These are phyloP conservation scores for Lepraria neglecta DNA, from an alignment of 495 filamentous ascomycete species.

Conservation along the genomic window DNA sequence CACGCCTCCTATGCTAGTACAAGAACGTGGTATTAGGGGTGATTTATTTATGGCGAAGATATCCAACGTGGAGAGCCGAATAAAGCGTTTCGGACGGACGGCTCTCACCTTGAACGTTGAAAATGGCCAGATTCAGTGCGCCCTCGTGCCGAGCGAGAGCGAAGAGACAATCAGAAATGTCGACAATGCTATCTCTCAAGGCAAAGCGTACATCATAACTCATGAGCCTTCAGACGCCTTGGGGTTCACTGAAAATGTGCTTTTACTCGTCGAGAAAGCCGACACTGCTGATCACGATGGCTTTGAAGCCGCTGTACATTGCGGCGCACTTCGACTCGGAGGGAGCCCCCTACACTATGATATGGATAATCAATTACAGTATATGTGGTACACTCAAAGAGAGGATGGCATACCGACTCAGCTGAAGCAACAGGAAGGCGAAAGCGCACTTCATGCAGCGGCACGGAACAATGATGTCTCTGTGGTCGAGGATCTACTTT, in stretches of 20 bases:
- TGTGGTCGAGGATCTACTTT: not conserved
- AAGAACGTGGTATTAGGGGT: conserved; percentile 16
- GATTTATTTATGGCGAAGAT: conserved; percentile 12
- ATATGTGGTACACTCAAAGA: conserved; percentile 4
- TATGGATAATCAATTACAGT: conserved; percentile 1
- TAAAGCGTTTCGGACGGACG: conserved; percentile 1
- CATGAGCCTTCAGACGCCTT: not conserved
- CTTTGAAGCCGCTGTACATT: conserved; percentile 16
- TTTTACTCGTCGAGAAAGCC: conserved; percentile 14
- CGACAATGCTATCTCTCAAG: conserved; percentile 7
- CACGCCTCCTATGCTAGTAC: conserved; percentile 6
- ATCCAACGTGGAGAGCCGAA: not conserved
- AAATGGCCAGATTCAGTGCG: conserved; percentile 3
- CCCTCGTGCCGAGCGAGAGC: conserved; percentile 1
- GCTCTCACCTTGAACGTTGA: not conserved
- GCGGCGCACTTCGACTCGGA: not conserved
- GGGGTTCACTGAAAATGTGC: not conserved
- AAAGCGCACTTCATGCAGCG: conserved; percentile 10
- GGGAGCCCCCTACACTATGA: conserved; percentile 7
- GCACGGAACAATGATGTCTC: conserved; percentile 1
- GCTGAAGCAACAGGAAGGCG: conserved; percentile 5
- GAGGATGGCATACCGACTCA: conserved; percentile 1
- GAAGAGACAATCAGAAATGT: conserved; percentile 9
- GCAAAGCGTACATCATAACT: conserved; percentile 3
- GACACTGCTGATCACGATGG: conserved; percentile 9